phyloP scores from a whole-genome alignment of 2,329 filamentous ascomycete genomes.

The Emericellopsis cladophorae region DNA sequence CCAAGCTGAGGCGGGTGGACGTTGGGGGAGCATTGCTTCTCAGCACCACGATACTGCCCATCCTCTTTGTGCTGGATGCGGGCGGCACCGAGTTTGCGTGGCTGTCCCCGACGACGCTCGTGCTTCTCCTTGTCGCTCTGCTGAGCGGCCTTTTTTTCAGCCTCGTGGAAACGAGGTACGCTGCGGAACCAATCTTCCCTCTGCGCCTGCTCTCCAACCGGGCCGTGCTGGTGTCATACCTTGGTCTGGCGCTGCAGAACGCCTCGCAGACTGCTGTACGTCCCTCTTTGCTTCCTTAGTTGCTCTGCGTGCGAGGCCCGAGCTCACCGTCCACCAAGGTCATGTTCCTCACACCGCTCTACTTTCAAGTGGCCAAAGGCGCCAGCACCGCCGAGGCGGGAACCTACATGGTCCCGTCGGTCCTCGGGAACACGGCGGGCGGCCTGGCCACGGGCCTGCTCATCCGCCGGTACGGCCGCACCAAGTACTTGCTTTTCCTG shows the following conservation, averaged over 20 bases:
- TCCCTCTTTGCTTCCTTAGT: background rate
- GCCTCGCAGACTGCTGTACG: background rate
- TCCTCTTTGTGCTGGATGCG: background rate
- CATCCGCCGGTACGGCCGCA: background rate
- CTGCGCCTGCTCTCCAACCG: background rate
- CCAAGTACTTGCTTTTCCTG: background rate
- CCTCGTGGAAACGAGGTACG: background rate
- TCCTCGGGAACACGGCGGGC: background rate
- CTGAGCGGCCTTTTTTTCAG: background rate
- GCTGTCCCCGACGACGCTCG: background rate
- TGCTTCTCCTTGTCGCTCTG: background rate
- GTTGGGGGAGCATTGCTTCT: background rate
- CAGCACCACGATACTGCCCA: background rate
- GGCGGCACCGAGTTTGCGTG: background rate
- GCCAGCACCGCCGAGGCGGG: background rate
- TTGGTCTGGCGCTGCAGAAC: background rate
- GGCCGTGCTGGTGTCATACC: background rate
- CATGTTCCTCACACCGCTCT: background rate
- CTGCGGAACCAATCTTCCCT: background rate
- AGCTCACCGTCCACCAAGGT: background rate
- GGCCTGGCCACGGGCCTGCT: background rate
- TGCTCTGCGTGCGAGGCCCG: background rate
- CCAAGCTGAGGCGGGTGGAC: background rate
- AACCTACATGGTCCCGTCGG: background rate
- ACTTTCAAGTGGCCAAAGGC: background rate